Evolutionary conservation across 768 basidiomycete species (phyloP).

Genomic region (Mrakia blollopis): DNA sequence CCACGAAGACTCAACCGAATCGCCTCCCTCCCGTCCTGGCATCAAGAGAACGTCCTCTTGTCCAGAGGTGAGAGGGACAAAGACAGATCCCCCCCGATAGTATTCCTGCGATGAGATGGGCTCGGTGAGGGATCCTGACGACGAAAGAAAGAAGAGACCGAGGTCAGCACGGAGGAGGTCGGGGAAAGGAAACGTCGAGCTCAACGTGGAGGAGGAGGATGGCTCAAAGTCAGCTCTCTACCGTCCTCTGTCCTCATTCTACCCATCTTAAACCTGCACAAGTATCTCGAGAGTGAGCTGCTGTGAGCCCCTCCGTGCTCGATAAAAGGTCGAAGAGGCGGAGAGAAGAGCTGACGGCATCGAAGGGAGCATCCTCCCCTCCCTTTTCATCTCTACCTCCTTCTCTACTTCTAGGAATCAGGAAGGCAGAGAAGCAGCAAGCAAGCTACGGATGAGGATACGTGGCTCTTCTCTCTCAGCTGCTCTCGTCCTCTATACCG

Average conservation of each 20-base stretch:
- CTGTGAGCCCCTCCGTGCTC: too few species aligned
- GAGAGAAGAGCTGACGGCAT: too few species aligned
- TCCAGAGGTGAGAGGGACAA: constrained; percentile 16
- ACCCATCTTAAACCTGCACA: too few species aligned
- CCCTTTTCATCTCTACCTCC: not conserved
- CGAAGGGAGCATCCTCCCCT: too few species aligned
- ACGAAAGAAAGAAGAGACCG: not conserved
- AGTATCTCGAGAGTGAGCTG: too few species aligned
- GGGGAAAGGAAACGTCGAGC: not conserved
- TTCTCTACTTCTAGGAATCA: not conserved
- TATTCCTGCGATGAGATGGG: not conserved
- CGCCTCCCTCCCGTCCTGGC: constrained; percentile 9
- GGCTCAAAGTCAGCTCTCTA: too few species aligned
- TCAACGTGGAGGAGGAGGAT: not conserved
- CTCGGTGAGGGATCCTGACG: constrained; percentile 12
- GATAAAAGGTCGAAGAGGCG: too few species aligned
- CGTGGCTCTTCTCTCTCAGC: too few species aligned
- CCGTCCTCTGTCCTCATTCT: too few species aligned
- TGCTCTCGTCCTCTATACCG: too few species aligned
- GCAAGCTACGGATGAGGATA: too few species aligned
- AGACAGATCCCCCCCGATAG: constrained; percentile 7
- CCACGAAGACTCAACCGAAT: not conserved
- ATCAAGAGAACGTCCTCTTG: constrained; percentile 21
- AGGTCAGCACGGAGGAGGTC: not conserved
- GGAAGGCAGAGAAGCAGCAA: too few species aligned